These are phyloP conservation scores for Auriscalpium orientale DNA, from an alignment of 768 basidiomycete genomes.

Conservation along the genomic window DNA sequence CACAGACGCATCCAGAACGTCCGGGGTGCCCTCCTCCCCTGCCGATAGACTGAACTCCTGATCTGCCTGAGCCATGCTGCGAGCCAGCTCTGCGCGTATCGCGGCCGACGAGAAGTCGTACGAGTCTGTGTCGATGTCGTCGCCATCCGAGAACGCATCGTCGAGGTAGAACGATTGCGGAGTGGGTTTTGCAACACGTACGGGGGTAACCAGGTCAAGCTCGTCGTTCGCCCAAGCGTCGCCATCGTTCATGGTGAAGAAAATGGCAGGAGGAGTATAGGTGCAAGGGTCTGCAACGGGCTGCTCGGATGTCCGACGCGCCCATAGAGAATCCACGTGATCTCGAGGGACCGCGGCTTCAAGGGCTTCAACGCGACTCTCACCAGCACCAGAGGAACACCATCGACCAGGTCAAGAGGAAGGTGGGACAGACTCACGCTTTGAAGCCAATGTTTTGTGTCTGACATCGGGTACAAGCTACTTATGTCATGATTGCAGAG, in stretches of 20 bases:
- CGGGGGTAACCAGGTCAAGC: neutral
- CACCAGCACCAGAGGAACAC: too few species aligned
- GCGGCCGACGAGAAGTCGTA: slow-evolving; percentile 52
- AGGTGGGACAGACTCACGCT: neutral
- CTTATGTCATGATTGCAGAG: slow-evolving; percentile 71
- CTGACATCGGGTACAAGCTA: neutral
- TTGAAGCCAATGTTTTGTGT: neutral
- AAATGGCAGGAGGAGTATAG: neutral
- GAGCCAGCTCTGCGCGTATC: slow-evolving; percentile 57
- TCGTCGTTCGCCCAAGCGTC: neutral
- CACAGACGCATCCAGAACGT: slow-evolving; percentile 37
- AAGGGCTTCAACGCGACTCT: neutral
- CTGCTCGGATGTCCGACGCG: neutral
- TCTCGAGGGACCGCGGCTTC: neutral
- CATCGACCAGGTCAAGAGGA: neutral
- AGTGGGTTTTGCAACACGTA: neutral
- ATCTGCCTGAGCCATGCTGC: slow-evolving; percentile 31
- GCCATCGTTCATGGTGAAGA: slow-evolving; percentile 4
- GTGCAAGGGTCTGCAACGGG: neutral
- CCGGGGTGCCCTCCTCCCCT: slow-evolving; percentile 23
- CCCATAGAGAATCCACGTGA: neutral
- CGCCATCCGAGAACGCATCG: slow-evolving; percentile 61
- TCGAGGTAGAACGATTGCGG: slow-evolving; percentile 26
- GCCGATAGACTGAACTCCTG: slow-evolving; percentile 22
- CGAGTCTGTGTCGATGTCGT: slow-evolving; percentile 39